A percentile compares a stretch with the other conserved stretches of the same genome.
phyloP scores from a whole-genome alignment of 106 monocot genomes.

The Hemerocallis citrina region DNA sequence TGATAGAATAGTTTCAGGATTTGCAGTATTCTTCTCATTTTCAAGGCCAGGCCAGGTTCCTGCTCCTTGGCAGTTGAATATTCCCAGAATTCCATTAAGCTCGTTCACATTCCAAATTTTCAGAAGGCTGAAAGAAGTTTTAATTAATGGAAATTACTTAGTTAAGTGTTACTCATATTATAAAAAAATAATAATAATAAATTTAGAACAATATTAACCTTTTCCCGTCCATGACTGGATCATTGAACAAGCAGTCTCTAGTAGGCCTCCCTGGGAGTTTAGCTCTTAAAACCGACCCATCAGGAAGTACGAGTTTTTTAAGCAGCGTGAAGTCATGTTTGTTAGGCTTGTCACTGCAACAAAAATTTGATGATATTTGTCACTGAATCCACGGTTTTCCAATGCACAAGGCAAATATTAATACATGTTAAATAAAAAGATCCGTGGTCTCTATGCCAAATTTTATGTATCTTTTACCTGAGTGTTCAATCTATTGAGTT shows the following conservation, averaged over 20 bases:
- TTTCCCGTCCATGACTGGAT: constrained; percentile 39
- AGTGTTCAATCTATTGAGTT: too few relatives aligned
- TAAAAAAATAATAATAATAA: neutral
- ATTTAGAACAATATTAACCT: constrained; percentile 7
- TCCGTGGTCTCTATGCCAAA: neutral
- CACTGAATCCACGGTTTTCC: neutral
- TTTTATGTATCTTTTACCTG: too few relatives aligned
- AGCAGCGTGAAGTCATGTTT: constrained; percentile 39
- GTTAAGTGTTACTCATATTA: neutral
- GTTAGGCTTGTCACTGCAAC: constrained; percentile 38
- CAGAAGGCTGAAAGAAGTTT: constrained; percentile 18
- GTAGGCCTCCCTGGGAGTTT: constrained; percentile 45
- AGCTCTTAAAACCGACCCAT: constrained; percentile 41
- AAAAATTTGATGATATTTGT: neutral
- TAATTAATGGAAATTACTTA: neutral
- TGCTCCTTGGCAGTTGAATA: constrained; percentile 55
- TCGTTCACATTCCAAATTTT: constrained; percentile 48
- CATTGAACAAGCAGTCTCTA: constrained; percentile 36
- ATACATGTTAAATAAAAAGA: neutral
- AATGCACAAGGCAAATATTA: neutral
- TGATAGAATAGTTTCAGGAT: constrained; percentile 8
- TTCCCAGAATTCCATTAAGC: constrained; percentile 27
- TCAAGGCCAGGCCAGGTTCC: constrained; percentile 30
- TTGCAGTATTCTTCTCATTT: neutral
- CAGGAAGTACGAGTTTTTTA: constrained; percentile 34